Percentiles rank a stretch among this genome's conserved stretches.
These are phyloP conservation scores for Parmelia sp. DNA, from an alignment of 495 filamentous ascomycete species.

Conservation along the genomic window DNA sequence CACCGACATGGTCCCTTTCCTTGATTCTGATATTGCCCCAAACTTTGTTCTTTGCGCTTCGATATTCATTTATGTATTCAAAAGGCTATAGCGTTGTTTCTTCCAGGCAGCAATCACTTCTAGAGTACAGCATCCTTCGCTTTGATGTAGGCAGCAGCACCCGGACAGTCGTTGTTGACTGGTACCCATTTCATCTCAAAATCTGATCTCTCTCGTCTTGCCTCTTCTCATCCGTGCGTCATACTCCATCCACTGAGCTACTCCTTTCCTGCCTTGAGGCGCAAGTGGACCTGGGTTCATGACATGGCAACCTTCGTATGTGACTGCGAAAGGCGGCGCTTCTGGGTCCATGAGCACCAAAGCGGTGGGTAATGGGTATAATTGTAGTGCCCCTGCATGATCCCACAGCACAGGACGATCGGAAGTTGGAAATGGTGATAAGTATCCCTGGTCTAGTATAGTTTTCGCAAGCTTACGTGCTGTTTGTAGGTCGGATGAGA, in stretches of 20 bases:
- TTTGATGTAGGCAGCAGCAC: background rate
- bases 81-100: background rate
- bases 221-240: slow-evolving; percentile 55
- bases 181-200: slow-evolving; percentile 10
- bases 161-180: background rate
- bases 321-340: slow-evolving; percentile 71
- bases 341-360: slow-evolving; percentile 77
- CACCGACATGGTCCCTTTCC: background rate
- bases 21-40: background rate
- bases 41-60: background rate
- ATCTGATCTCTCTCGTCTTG: slow-evolving; percentile 45
- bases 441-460: slow-evolving; percentile 81
- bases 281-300: slow-evolving; percentile 85
- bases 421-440: slow-evolving; percentile 75
- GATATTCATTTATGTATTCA: background rate
- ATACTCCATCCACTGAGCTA: slow-evolving; percentile 80
- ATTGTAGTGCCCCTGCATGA: slow-evolving; percentile 60
- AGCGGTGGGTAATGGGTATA: slow-evolving; percentile 84
- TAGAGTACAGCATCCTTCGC: background rate
- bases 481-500: slow-evolving; percentile 47
- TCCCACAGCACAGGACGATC: slow-evolving; percentile 84
- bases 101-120: background rate
- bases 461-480: slow-evolving; percentile 88
- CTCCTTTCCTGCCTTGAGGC: slow-evolving; percentile 53
- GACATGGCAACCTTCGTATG: slow-evolving; percentile 91